phyloP scores from a whole-genome alignment of 2,329 filamentous ascomycete species.

The Aspergillus hortae region DNA sequence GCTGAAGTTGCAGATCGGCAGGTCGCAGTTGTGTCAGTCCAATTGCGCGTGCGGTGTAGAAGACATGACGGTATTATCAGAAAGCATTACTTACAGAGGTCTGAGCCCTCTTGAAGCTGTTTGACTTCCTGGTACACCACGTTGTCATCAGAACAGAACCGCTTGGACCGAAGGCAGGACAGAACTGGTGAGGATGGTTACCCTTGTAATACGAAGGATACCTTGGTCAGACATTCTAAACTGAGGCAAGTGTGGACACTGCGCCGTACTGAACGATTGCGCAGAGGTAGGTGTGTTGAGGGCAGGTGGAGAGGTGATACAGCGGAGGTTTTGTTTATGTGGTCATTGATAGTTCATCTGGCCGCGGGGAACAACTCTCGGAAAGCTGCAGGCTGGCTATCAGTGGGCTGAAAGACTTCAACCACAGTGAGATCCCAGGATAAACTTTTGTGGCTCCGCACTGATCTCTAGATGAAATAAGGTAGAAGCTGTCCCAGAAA shows the following conservation, averaged over 20 bases:
- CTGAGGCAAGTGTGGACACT: background rate
- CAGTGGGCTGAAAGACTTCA: too few relatives aligned
- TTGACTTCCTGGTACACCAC: conserved; percentile 65
- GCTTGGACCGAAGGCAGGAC: conserved; percentile 12
- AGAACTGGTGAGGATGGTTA: conserved; percentile 32
- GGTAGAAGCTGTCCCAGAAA: too few relatives aligned
- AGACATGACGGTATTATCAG: too few relatives aligned
- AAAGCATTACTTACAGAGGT: conserved; percentile 64
- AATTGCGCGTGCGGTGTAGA: background rate
- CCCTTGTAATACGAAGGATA: conserved; percentile 82
- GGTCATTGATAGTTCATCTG: background rate
- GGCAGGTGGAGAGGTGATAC: background rate
- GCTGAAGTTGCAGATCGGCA: conserved; percentile 50
- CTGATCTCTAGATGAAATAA: too few relatives aligned
- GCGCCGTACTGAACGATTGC: background rate
- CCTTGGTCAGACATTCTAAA: conserved; percentile 72
- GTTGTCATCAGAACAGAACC: conserved; percentile 2
- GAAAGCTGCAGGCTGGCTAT: background rate
- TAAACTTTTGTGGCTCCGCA: too few relatives aligned
- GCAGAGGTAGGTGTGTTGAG: background rate
- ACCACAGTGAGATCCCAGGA: too few relatives aligned
- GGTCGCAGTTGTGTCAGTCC: conserved; percentile 11
- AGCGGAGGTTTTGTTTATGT: background rate
- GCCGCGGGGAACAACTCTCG: background rate
- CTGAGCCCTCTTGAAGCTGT: conserved; percentile 76